Evolutionary conservation across 805 yeast genomes (phyloP).

Genomic region (Barnettozyma sp.): DNA sequence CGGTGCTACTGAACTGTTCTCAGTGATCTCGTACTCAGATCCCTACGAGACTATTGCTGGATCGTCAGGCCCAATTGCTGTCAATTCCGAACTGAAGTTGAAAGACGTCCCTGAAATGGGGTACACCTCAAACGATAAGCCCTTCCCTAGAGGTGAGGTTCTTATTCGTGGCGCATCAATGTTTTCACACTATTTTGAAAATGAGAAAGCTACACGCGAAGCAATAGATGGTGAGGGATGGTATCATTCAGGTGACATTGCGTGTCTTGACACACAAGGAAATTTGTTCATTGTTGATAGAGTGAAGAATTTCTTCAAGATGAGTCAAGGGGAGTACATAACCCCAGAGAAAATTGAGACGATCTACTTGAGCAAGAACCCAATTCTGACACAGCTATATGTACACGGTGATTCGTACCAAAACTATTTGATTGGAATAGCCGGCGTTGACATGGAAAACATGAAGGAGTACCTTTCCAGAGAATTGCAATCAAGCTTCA

Average conservation of each 20-base stretch:
- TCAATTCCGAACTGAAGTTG: slow-evolving; percentile 42
- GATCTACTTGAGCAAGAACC: slow-evolving; percentile 39
- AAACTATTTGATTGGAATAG: slow-evolving; percentile 43
- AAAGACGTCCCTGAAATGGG: slow-evolving; percentile 55
- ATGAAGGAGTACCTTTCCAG: slow-evolving; percentile 4
- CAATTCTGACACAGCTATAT: slow-evolving; percentile 38
- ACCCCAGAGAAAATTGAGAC: slow-evolving; percentile 61
- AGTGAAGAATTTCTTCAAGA: slow-evolving; percentile 60
- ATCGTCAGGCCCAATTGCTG: slow-evolving; percentile 44
- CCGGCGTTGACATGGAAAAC: slow-evolving; percentile 42
- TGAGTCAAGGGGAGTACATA: slow-evolving; percentile 47
- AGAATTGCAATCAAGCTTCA: slow-evolving; percentile 8
- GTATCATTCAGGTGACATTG: slow-evolving; percentile 53
- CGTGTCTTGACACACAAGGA: slow-evolving; percentile 37
- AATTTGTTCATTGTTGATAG: slow-evolving; percentile 51
- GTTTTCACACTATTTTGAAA: slow-evolving; percentile 24
- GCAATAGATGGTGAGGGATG: slow-evolving; percentile 43
- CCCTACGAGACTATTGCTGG: slow-evolving; percentile 36
- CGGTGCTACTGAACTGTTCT: slow-evolving; percentile 54
- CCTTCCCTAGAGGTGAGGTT: slow-evolving; percentile 44
- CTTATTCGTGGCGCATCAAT: slow-evolving; percentile 47
- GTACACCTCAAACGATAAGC: slow-evolving; percentile 32
- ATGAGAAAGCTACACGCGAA: slow-evolving; percentile 16
- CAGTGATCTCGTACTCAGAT: slow-evolving; percentile 35
- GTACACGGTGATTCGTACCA: slow-evolving; percentile 50